Percentiles rank a stretch among this genome's conserved stretches.
phyloP scores from a whole-genome alignment of 768 basidiomycete species.

The Boletus edulis region DNA sequence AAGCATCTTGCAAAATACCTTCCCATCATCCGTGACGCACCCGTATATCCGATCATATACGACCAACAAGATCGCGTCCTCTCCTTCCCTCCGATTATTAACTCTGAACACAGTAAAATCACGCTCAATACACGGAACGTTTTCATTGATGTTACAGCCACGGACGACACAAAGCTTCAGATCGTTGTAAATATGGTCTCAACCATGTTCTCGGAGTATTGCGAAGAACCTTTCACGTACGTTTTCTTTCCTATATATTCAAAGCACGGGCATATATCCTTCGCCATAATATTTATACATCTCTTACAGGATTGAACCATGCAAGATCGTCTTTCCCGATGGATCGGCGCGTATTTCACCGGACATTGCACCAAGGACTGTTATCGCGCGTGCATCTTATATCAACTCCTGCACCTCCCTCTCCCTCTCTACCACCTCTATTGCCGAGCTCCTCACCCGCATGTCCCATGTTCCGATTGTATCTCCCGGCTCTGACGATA shows the following conservation, averaged over 20 bases:
- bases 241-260: conserved; percentile 24
- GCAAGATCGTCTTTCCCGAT: conserved; percentile 77
- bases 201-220: conserved; percentile 99
- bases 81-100: conserved; percentile 98
- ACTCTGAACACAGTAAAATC: conserved; percentile 97
- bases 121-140: conserved; percentile 89
- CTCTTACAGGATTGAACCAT: conserved; percentile 80
- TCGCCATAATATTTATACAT: neutral
- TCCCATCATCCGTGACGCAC: conserved; percentile 90
- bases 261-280: neutral
- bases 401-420: conserved; percentile 96
- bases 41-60: conserved; percentile 98
- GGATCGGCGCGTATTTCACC: conserved; percentile 77
- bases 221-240: conserved; percentile 87
- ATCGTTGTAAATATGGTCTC: conserved; percentile 94
- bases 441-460: conserved; percentile 69
- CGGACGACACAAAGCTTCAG: conserved; percentile 93
- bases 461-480: conserved; percentile 72
- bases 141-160: conserved; percentile 96
- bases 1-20: conserved; percentile 89
- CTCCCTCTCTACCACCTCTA: conserved; percentile 58
- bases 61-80: conserved; percentile 84
- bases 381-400: conserved; percentile 80
- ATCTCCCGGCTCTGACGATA: conserved; percentile 55
- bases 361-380: conserved; percentile 68